Percentiles rank a stretch among this genome's conserved stretches.
These are phyloP conservation scores for Apiotrichum montevideense DNA, from an alignment of 1,284 basidiomycete genomes.

Conservation along the genomic window DNA sequence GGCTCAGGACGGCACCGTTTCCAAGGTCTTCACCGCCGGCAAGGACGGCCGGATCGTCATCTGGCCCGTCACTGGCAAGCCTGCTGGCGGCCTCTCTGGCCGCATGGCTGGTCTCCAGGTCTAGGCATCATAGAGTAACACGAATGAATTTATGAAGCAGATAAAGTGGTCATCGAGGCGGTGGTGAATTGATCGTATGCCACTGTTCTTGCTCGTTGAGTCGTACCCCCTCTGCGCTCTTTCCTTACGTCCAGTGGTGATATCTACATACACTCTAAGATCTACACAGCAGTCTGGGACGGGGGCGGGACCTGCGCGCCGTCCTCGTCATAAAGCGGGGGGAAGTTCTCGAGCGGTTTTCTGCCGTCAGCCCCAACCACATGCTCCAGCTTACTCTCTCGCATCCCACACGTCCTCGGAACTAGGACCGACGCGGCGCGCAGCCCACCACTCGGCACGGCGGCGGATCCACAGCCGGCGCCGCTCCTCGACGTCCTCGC, in stretches of 20 bases:
- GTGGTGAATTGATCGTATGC: too few species aligned
- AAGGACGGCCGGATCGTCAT: conserved; percentile 91
- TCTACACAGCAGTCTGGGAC: not conserved
- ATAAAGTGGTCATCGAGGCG: not conserved
- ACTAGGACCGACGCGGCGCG: conserved; percentile 63
- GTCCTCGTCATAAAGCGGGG: conserved; percentile 33
- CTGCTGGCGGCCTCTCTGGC: conserved; percentile 21
- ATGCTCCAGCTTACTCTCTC: conserved; percentile 50
- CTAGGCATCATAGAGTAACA: conserved; percentile 7
- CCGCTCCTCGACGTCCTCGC: conserved; percentile 66
- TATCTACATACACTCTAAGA: not conserved
- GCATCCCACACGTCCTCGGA: conserved; percentile 93
- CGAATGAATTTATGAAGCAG: not conserved
- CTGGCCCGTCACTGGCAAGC: conserved; percentile 59
- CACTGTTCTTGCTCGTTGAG: too few species aligned
- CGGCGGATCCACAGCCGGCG: conserved; percentile 76
- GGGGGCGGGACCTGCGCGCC: not conserved
- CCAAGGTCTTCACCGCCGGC: conserved; percentile 81
- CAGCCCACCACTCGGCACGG: conserved; percentile 87
- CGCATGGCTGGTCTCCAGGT: conserved; percentile 27
- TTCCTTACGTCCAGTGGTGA: conserved; percentile 1
- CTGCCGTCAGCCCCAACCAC: conserved; percentile 10
- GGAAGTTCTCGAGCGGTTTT: conserved; percentile 38
- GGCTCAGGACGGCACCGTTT: conserved; percentile 57
- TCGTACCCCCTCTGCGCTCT: too few species aligned